phyloP scores from a whole-genome alignment of 2,329 filamentous ascomycete species.

The Hymenoscyphus linearis region DNA sequence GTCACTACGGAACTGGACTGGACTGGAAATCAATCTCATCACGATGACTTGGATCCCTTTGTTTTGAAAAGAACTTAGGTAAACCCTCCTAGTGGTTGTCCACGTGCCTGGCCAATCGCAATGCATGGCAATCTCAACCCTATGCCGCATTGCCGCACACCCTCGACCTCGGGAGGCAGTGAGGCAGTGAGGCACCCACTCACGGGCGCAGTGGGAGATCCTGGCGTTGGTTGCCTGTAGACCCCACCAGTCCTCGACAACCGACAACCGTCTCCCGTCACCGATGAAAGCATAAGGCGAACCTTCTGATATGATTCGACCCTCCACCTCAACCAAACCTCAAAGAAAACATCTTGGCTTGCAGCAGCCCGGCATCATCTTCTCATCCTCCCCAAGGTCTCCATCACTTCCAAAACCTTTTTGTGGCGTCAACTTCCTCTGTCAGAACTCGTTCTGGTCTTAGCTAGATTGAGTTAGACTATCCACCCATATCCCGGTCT shows the following conservation, averaged over 20 bases:
- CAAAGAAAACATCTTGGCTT: neutral
- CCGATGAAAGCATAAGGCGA: neutral
- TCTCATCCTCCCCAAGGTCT: neutral
- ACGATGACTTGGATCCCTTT: neutral
- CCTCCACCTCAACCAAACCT: neutral
- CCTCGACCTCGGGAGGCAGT: too few species aligned
- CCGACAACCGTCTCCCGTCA: neutral
- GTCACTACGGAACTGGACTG: too few species aligned
- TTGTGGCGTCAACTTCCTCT: neutral
- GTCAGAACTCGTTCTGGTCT: neutral
- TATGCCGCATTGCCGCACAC: too few species aligned
- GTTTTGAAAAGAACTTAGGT: neutral
- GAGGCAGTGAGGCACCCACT: too few species aligned
- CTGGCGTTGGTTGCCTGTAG: neutral
- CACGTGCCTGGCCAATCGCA: neutral
- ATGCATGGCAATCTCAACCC: neutral
- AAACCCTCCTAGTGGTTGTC: neutral
- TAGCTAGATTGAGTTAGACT: neutral
- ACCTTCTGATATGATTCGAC: neutral
- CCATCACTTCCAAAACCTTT: too few species aligned
- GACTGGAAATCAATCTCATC: neutral
- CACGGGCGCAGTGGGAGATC: neutral
- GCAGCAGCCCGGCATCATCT: neutral
- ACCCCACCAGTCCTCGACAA: neutral
- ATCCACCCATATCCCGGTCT: neutral